Evolutionary conservation across 768 basidiomycete species (phyloP).

Genomic region (Dioszegia hungarica): DNA sequence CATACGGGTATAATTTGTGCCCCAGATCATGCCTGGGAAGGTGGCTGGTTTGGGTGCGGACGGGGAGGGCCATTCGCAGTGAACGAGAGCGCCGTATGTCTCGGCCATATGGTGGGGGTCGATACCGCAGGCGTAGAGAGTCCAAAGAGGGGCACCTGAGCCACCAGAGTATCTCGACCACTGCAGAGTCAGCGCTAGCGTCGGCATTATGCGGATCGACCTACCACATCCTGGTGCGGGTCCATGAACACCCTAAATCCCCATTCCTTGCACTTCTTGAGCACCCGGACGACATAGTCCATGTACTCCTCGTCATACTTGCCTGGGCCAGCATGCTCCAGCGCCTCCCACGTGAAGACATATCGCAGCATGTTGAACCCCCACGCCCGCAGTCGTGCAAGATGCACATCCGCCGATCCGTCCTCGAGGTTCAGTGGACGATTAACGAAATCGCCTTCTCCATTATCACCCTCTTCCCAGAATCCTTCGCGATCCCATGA

Average conservation of each 20-base stretch:
- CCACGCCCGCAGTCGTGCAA: constrained; percentile 80
- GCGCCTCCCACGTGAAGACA: constrained; percentile 84
- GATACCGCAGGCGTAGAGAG: constrained; percentile 70
- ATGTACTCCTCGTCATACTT: constrained; percentile 88
- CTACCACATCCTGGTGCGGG: constrained; percentile 89
- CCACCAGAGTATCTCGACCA: constrained; percentile 98
- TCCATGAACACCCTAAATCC: constrained; percentile 92
- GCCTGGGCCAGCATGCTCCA: constrained; percentile 91
- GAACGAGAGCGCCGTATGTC: constrained; percentile 78
- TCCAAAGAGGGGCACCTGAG: constrained; percentile 89
- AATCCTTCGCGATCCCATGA: constrained; percentile 69
- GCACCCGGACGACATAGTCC: constrained; percentile 78
- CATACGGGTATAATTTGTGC: constrained; percentile 88
- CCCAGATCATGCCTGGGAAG: constrained; percentile 94
- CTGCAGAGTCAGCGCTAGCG: constrained; percentile 51
- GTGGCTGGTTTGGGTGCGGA: constrained; percentile 62
- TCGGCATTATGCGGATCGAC: constrained; percentile 48
- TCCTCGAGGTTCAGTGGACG: constrained; percentile 81
- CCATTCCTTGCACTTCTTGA: constrained; percentile 84
- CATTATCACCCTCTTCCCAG: constrained; percentile 71
- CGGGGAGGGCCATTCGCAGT: constrained; percentile 75
- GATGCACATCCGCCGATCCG: constrained; percentile 55
- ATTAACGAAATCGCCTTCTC: constrained; percentile 64
- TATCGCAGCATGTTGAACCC: constrained; percentile 82
- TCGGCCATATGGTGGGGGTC: constrained; percentile 77